These are phyloP conservation scores for Perkinsus chesapeaki DNA, from an alignment of 169 alveolate species.

Conservation along the genomic window DNA sequence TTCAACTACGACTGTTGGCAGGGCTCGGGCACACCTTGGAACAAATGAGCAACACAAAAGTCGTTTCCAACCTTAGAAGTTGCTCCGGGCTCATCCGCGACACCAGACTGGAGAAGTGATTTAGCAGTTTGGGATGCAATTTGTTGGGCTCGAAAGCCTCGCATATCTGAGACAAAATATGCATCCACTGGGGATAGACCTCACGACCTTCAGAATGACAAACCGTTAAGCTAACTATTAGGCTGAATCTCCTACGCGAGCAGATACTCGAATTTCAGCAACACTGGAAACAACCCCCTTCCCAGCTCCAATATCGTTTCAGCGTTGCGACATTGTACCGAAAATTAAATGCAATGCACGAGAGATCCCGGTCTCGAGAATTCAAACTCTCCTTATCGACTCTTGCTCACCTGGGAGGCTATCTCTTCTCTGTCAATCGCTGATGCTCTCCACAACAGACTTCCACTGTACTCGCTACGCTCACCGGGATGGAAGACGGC, in stretches of 20 bases:
- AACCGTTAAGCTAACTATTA: neutral
- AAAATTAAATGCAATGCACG: too few relatives aligned
- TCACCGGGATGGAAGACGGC: neutral
- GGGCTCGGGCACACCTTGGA: neutral
- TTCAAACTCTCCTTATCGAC: too few relatives aligned
- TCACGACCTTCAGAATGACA: neutral
- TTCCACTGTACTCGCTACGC: neutral
- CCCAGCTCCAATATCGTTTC: too few relatives aligned
- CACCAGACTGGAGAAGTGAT: neutral
- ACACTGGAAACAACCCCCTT: too few relatives aligned
- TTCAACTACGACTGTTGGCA: neutral
- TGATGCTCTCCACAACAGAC: neutral
- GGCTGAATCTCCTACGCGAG: too few relatives aligned
- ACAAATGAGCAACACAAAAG: neutral
- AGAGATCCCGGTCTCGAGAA: too few relatives aligned
- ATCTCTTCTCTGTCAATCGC: neutral
- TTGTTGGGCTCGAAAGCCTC: neutral
- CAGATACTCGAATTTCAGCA: too few relatives aligned
- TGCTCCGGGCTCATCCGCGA: neutral
- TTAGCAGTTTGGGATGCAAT: neutral
- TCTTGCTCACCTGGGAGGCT: neutral
- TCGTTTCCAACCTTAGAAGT: neutral
- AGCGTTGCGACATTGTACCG: too few relatives aligned
- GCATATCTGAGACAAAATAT: neutral
- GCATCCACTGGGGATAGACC: neutral